Evolutionary conservation across 257 asterid genomes (phyloP).

Genomic region (Solanum stenotomum): DNA sequence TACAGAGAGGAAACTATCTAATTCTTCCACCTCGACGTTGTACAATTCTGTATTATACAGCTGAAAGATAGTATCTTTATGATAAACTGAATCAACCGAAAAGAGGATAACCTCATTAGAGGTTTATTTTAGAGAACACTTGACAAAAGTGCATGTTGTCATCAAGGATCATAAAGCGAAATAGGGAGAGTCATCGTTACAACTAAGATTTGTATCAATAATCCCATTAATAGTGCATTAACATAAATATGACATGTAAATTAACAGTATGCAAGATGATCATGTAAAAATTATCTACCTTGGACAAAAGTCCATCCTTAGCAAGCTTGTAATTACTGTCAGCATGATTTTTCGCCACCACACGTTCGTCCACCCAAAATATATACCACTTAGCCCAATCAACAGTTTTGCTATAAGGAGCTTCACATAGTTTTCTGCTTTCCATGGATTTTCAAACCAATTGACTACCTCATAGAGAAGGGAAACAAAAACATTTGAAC

Average conservation of each 20-base stretch:
- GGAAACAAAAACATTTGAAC: not conserved
- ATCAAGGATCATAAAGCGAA: not conserved
- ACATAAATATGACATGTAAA: not conserved
- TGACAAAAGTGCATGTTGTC: not conserved
- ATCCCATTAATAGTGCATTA: not conserved
- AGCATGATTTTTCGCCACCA: constrained; percentile 72
- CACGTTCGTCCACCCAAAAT: constrained; percentile 92
- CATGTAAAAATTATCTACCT: constrained; percentile 38
- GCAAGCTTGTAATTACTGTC: constrained; percentile 93
- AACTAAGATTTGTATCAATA: not conserved
- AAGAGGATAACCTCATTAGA: not conserved
- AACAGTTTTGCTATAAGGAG: constrained; percentile 87
- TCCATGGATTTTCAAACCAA: not conserved
- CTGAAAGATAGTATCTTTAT: not conserved
- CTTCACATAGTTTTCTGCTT: constrained; percentile 80
- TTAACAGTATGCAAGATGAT: not conserved
- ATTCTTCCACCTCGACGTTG: not conserved
- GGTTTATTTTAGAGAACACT: not conserved
- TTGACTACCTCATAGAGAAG: not conserved
- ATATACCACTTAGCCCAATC: constrained; percentile 93
- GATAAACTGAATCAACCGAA: not conserved
- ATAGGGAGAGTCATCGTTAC: not conserved
- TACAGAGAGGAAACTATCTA: not conserved
- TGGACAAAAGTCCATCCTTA: constrained; percentile 68
- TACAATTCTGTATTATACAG: not conserved